Percentiles rank a stretch among this genome's conserved stretches.
Conservation (phyloP, 441 rosid genomes). For the Populus hybrid region DNA sequence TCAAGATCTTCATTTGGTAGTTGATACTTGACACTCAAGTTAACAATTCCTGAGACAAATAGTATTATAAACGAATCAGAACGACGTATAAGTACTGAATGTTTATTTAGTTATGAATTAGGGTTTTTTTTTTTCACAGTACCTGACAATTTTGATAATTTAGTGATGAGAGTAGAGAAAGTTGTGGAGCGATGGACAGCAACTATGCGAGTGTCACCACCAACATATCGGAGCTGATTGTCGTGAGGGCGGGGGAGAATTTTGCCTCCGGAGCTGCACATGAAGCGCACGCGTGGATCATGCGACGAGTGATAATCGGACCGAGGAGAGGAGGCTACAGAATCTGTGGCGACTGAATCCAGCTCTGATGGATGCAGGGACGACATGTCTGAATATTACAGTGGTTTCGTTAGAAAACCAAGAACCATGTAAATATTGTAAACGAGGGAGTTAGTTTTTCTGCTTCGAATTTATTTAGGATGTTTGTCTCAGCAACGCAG, state of each 20-base stretch:
- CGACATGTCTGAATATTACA: conserved; percentile 33
- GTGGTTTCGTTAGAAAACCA: neutral
- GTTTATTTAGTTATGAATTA: neutral
- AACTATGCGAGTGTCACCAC: conserved; percentile 91
- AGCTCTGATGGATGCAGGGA: conserved; percentile 61
- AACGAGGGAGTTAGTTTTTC: neutral
- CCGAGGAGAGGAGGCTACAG: conserved; percentile 70
- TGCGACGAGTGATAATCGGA: conserved; percentile 52
- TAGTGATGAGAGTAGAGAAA: conserved; percentile 52
- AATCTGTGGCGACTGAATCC: conserved; percentile 53
- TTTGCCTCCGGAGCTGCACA: conserved; percentile 96
- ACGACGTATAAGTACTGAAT: neutral
- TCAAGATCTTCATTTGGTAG: conserved; percentile 96
- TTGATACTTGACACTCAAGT: conserved; percentile 80
- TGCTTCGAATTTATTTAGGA: neutral
- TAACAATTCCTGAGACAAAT: conserved; percentile 42
- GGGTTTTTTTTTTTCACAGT: neutral
- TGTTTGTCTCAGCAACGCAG: neutral
- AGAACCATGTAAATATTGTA: neutral
- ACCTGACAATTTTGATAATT: conserved; percentile 84
- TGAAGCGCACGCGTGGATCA: conserved; percentile 65
- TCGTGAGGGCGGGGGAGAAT: conserved; percentile 95
- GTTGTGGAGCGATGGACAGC: conserved; percentile 64
- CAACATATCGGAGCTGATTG: conserved; percentile 83
- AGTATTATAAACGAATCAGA: neutral